phyloP scores from a whole-genome alignment of 2,329 filamentous ascomycete species.

The Pseudogymnoascus sp. region DNA sequence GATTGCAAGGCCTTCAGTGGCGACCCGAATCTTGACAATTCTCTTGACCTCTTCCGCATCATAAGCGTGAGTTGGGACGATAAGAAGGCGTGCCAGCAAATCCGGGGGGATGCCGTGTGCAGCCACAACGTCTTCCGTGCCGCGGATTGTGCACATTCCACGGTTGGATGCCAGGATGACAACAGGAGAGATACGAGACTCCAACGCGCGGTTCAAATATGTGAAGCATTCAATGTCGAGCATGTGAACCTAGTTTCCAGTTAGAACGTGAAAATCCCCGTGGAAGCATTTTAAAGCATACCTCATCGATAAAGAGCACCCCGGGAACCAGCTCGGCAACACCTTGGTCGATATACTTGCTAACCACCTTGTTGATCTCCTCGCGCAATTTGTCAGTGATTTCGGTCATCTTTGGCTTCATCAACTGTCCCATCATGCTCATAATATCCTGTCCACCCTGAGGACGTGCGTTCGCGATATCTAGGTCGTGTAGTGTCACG shows the following conservation, averaged over 20 bases:
- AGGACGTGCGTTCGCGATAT: slow-evolving; percentile 89
- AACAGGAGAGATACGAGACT: slow-evolving; percentile 89
- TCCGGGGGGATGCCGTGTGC: slow-evolving; percentile 93
- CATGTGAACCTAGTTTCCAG: slow-evolving; percentile 74
- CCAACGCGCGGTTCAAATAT: slow-evolving; percentile 95
- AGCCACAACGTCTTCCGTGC: slow-evolving; percentile 71
- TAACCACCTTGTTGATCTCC: slow-evolving; percentile 99
- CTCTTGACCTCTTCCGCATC: slow-evolving; percentile 80
- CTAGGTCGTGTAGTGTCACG: slow-evolving; percentile 91
- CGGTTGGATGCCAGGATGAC: slow-evolving; percentile 97
- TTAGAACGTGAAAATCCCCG: neutral
- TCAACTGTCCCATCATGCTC: slow-evolving; percentile 99
- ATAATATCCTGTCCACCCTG: slow-evolving; percentile 98
- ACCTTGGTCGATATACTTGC: slow-evolving; percentile 97
- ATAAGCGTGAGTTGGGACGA: slow-evolving; percentile 91
- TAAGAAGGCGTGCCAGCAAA: slow-evolving; percentile 86
- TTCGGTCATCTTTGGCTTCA: slow-evolving; percentile 99
- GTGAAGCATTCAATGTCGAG: slow-evolving; percentile 99
- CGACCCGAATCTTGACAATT: slow-evolving; percentile 78
- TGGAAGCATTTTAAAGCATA: slow-evolving; percentile 34
- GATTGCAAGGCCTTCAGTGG: slow-evolving; percentile 72
- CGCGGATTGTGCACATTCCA: slow-evolving; percentile 85
- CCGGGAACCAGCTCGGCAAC: slow-evolving; percentile 97
- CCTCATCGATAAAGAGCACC: slow-evolving; percentile 97
- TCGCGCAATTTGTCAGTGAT: slow-evolving; percentile 93